Conservation (phyloP, 371 early-diverging fungal genomes). For the Mucor lusitanicus region DNA sequence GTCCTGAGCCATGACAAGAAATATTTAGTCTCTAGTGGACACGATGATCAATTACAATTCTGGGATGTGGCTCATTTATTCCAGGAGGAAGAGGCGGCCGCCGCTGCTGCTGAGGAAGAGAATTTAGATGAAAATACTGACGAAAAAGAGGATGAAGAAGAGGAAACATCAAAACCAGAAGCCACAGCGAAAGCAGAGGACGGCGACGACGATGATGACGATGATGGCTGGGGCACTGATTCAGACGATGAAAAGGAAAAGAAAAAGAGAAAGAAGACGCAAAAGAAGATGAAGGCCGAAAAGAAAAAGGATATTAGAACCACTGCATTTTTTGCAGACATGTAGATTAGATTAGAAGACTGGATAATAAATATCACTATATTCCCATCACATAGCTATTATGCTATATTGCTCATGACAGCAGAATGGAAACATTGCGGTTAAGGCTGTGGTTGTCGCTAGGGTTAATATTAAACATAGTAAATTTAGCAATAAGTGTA, state of each 20-base stretch:
- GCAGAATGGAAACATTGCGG: no score
- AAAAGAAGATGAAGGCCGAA: constrained; percentile 22
- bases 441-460: no score
- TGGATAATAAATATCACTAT: neutral
- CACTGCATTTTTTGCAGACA: constrained; percentile 31
- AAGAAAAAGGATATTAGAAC: constrained; percentile 13
- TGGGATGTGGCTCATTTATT: constrained; percentile 76
- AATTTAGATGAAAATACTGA: constrained; percentile 23
- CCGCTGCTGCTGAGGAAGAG: constrained; percentile 24
- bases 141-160: constrained; percentile 29
- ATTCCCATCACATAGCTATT: no score
- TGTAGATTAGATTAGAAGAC: constrained; percentile 22
- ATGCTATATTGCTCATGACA: no score
- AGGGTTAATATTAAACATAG: no score
- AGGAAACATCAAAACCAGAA: neutral
- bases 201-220: neutral
- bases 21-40: constrained; percentile 77
- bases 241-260: constrained; percentile 25
- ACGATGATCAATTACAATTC: constrained; percentile 83
- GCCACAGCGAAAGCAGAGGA: neutral
- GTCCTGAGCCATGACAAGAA: constrained; percentile 63
- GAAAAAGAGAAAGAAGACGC: constrained; percentile 25
- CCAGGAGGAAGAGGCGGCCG: constrained; percentile 26
- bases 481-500: no score
- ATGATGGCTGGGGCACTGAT: constrained; percentile 28